Conservation (phyloP, 1,139 yeast genomes). For the Yamadazyma dushanensis region DNA sequence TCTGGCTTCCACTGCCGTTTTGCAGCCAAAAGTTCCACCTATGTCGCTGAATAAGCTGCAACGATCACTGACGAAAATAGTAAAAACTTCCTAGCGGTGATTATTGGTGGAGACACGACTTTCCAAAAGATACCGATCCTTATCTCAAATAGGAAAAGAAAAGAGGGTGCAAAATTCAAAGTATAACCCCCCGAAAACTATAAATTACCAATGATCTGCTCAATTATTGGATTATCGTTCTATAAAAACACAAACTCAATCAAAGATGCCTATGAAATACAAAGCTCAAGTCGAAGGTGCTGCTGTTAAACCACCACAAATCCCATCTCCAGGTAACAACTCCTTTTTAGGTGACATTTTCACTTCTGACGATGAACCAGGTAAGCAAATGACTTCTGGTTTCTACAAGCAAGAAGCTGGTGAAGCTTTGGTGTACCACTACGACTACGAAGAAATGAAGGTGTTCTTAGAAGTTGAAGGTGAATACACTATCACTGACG, state of each 20-base stretch:
- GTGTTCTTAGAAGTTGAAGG: constrained; percentile 66
- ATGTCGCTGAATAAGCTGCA: too few relatives aligned
- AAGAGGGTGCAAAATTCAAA: constrained; percentile 5
- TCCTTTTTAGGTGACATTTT: constrained; percentile 67
- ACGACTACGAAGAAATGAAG: constrained; percentile 72
- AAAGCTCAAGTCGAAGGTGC: constrained; percentile 55
- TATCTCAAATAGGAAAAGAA: constrained; percentile 13
- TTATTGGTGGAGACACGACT: not conserved
- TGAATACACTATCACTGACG: constrained; percentile 60
- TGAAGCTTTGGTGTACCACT: constrained; percentile 62
- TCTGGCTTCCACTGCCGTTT: too few relatives aligned
- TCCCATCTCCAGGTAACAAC: constrained; percentile 59
- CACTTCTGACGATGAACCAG: constrained; percentile 59
- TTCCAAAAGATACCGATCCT: not conserved
- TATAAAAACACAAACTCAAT: not conserved
- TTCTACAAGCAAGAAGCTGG: constrained; percentile 69
- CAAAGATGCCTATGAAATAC: constrained; percentile 59
- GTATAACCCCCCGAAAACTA: constrained; percentile 2
- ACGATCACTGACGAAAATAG: not conserved
- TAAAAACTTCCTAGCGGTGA: not conserved
- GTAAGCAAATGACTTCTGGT: constrained; percentile 61
- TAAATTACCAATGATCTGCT: not conserved
- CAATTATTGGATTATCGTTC: too few relatives aligned
- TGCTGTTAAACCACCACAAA: constrained; percentile 55
- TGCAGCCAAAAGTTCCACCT: too few relatives aligned